Evolutionary conservation across 371 early-diverging fungal species (phyloP), one percentile per base, ranked within the genome.

Genomic region (Mortierella polycephala): DNA sequence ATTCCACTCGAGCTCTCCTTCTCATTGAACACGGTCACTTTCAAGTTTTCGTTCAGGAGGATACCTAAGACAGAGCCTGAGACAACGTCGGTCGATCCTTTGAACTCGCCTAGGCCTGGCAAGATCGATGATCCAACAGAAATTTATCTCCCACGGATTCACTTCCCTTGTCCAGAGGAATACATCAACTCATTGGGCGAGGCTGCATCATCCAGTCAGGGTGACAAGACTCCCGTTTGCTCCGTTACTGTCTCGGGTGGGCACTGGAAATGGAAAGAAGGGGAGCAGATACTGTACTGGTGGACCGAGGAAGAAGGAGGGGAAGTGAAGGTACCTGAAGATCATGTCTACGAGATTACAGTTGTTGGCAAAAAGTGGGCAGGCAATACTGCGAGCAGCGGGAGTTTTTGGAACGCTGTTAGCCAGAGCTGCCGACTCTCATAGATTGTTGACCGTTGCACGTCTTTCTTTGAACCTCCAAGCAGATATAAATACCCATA

Each of bases 91-190:
- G 11, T 70, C 45, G 50, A 62, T n/a, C 75, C 70, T 3, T 40
- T 75, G 21, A 75, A 70, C 51, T 66, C 67, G 10, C 75, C 75
- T 8, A 53, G 20, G 13, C 69, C 69, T 18, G 66, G 41, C 52
- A 51, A 50, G 21, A 51, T 69, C 54, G 52, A 71, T 42, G 60
- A 67, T 40, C 79, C 86, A 3, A 84, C 83, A 0, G 84, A 83
- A 63, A 80, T 86, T 20, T 83, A 83, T 63, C 74, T 86, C 8
- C 86, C 86, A 16, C 62, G 71, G 14, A 67, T 67, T 14, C 81
- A 81, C 59, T 86, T 86, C 66, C 84, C 86, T n/a, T 69, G 59
- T 23, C 62, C 60, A 6, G 60, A 64, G 20, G 79, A 72, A 12
- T 79, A 79, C 40, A 44, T 68, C 16, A 47, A 20, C 20, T 72